phyloP scores from a whole-genome alignment of 2,329 filamentous ascomycete genomes.

The Calonectria montana region DNA sequence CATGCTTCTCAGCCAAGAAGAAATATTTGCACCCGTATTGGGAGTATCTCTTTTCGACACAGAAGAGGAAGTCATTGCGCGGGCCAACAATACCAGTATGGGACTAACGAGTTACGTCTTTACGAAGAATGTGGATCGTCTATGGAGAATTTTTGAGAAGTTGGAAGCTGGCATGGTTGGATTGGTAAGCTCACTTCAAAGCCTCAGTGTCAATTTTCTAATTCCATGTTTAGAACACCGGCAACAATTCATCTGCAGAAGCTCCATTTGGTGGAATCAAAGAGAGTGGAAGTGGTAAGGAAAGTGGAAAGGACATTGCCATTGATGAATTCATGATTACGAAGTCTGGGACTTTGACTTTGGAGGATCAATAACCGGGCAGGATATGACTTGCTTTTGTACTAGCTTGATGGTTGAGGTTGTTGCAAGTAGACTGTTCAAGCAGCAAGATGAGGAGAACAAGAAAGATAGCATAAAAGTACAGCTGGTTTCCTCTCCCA shows the following conservation, averaged over 20 bases:
- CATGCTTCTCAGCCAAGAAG: slow-evolving; percentile 75
- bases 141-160: slow-evolving; percentile 57
- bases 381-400: neutral
- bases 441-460: too few relatives aligned
- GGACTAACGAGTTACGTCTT: slow-evolving; percentile 81
- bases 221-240: slow-evolving; percentile 47
- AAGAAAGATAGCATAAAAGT: too few relatives aligned
- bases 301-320: slow-evolving; percentile 60
- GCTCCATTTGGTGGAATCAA: slow-evolving; percentile 62
- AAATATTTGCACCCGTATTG: slow-evolving; percentile 79
- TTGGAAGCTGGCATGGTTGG: slow-evolving; percentile 59
- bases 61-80: slow-evolving; percentile 75
- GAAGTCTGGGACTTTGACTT: slow-evolving; percentile 57
- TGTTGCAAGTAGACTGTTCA: too few relatives aligned
- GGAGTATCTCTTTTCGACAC: slow-evolving; percentile 76
- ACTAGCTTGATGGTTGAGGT: too few relatives aligned
- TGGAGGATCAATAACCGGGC: slow-evolving; percentile 29
- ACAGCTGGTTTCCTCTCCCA: too few relatives aligned
- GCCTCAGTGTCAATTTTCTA: neutral
- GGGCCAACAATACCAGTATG: slow-evolving; percentile 75
- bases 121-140: slow-evolving; percentile 56
- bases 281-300: slow-evolving; percentile 59
- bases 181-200: slow-evolving; percentile 42
- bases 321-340: slow-evolving; percentile 59
- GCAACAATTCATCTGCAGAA: slow-evolving; percentile 56